Evolutionary conservation across 352 stramenopile genomes (phyloP).

Genomic region (Pythium dissotocum): DNA sequence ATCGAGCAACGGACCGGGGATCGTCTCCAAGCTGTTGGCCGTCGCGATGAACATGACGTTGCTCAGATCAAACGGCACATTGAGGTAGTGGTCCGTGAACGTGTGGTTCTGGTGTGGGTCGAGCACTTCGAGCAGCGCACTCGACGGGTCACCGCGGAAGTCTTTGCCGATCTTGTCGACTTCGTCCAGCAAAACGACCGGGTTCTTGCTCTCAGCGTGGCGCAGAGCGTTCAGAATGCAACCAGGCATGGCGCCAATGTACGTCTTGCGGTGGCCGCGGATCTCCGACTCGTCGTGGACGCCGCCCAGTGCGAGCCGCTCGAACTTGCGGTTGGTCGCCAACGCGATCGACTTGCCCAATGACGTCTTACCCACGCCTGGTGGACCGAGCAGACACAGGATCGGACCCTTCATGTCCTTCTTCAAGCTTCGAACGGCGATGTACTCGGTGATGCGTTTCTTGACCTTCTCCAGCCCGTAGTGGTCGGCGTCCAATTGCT

Average conservation of each 20-base stretch:
- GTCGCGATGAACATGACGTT: conserved; percentile 85
- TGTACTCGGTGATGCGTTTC: conserved; percentile 87
- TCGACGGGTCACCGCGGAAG: conserved; percentile 63
- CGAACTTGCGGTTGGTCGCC: conserved; percentile 74
- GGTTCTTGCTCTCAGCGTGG: conserved; percentile 74
- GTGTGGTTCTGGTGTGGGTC: conserved; percentile 87
- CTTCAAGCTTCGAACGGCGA: conserved; percentile 81
- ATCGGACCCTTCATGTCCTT: conserved; percentile 86
- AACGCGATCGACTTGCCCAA: conserved; percentile 78
- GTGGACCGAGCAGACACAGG: conserved; percentile 85
- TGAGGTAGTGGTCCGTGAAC: conserved; percentile 87
- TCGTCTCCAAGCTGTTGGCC: conserved; percentile 80
- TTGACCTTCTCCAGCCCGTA: conserved; percentile 85
- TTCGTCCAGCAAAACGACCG: conserved; percentile 86
- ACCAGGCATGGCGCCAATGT: conserved; percentile 86
- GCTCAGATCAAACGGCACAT: conserved; percentile 88
- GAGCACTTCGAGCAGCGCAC: conserved; percentile 82
- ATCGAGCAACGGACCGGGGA: conserved; percentile 73
- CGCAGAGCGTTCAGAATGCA: conserved; percentile 81
- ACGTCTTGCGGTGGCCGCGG: conserved; percentile 83
- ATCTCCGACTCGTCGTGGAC: conserved; percentile 87
- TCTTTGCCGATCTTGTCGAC: conserved; percentile 84
- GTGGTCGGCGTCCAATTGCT: conserved; percentile 75
- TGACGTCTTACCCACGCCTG: conserved; percentile 84
- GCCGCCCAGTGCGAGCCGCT: conserved; percentile 73